Base-by-base conservation (phyloP, 305 asterid genomes). In the Salvia sclarea region DNA sequence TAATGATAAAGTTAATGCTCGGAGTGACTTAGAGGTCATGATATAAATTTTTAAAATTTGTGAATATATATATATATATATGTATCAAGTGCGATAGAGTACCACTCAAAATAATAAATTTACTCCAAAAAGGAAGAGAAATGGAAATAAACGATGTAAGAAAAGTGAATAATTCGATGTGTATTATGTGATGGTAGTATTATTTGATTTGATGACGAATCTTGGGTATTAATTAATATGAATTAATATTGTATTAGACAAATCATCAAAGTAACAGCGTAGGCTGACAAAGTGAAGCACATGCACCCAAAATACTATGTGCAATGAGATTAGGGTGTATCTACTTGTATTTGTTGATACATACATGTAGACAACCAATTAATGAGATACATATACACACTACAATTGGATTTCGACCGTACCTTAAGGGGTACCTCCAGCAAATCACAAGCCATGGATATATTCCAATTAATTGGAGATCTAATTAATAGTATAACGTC, bases 321-420 rank as follows among this genome's bases (percentile, higher is more conserved):
- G 76, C 41, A 14, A 59, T 62, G 58, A 56, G 40, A 65, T 71
- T 35, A 61, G 9, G 18, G 5, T 18, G 61, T 64, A 57, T 56
- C 55, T 47, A n/a, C 24, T 38, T 38, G 21, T 30, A 11, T 3
- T 37, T n/a, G 60, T 55, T 38, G 11, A 24, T 61, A 30, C 44
- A 18, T 48, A 17, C 28, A 33, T 66, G 30, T 49, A 57, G 8
- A 6, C 8, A 31, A 54, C 28, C 28, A 44, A 47, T 31, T 49
- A 25, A 45, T 44, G 66, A 5, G 44, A 12, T 20, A 24, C 7
- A 47, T 33, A 8, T 0, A 47, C 22, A 43, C 48, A 56, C 78
- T 71, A 74, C 84, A 66, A 35, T 50, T 75, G 63, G 82, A 82
- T 82, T 83, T 77, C 64, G 75, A 70, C 82, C 83, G 83, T 79